These are phyloP conservation scores for Pelargonium nanum DNA, from an alignment of 345 rosid species.

Conservation along the genomic window DNA sequence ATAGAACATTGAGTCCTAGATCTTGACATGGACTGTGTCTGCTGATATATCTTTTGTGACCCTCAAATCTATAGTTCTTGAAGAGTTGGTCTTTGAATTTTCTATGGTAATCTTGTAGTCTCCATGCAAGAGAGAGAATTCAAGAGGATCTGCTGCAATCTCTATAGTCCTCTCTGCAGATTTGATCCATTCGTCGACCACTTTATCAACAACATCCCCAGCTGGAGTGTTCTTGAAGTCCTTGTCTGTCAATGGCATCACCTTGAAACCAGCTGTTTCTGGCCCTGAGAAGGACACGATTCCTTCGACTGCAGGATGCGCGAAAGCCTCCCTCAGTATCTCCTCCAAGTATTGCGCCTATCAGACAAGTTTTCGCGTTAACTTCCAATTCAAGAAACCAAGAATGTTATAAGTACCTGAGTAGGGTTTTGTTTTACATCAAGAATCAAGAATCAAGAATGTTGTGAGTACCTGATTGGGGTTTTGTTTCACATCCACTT, in stretches of 20 bases:
- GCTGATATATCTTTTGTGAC: slow-evolving; percentile 18
- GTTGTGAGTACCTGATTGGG: slow-evolving; percentile 31
- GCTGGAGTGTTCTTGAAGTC: slow-evolving; percentile 36
- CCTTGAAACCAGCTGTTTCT: slow-evolving; percentile 37
- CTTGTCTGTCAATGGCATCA: slow-evolving; percentile 28
- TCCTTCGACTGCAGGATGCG: slow-evolving; percentile 61
- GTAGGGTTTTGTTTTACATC: no score
- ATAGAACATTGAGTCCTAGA: no score
- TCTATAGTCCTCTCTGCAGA: slow-evolving; percentile 6
- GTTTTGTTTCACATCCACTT: slow-evolving; percentile 36
- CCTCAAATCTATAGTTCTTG: slow-evolving; percentile 18
- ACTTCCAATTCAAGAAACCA: no score
- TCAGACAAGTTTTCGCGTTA: not conserved
- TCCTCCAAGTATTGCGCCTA: slow-evolving; percentile 48
- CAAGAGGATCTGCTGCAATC: slow-evolving; percentile 15
- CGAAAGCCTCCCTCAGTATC: slow-evolving; percentile 51
- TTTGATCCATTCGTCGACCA: slow-evolving; percentile 46
- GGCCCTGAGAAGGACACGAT: slow-evolving; percentile 64
- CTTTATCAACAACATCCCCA: slow-evolving; percentile 56
- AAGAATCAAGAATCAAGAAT: no score
- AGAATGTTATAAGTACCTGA: no score
- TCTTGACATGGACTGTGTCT: slow-evolving; percentile 7
- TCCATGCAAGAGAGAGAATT: slow-evolving; percentile 41
- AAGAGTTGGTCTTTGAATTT: slow-evolving; percentile 23
- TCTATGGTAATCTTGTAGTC: slow-evolving; percentile 32